Base-by-base conservation (phyloP, 768 basidiomycete species). In the Mycena polygramma region DNA sequence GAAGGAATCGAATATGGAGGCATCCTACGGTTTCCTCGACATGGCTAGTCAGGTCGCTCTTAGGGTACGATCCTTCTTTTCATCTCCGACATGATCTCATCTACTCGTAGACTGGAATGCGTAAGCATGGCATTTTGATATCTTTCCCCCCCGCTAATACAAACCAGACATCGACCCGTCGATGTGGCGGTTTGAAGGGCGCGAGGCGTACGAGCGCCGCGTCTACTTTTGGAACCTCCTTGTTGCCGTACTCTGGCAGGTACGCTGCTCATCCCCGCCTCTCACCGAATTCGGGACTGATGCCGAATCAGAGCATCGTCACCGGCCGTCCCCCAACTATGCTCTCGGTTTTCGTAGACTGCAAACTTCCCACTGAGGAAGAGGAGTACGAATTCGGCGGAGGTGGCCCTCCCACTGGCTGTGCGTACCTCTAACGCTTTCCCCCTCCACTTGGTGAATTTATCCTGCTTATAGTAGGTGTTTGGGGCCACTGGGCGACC, bases 181-280 rank as follows among this genome's bases (percentile, higher is more conserved):
- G 13, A 77, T 83, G 72, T 89, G 88, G 88, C 81, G 83, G 46
- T 81, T 90, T 55, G 63, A 80, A 53, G 86, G 83, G 15, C 85
- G 82, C 60, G 87, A 87, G 53, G 85, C 84, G 9, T 88, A 89
- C 69, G 85, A 87, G 35, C 82, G 88, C 66, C 83, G 88, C 24
- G 79, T 83, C 10, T 88, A 86, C 78, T 89, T 89, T 77, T 89
- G 87, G 87, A 86, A 86, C 74, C 77, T 89, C 37, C 77, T 88
- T 71, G 65, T 82, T 30, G 83, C 78, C 17, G 81, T 84, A n/a
- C 74, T 87, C 51, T 88, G 87, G 86, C 86, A 87, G 83, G 87
- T 85, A 72, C 49, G 79, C 75, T 45, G 19, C 43, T 26, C 37
- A 39, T 60, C 39, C 22, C 15, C 46, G 53, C n/a, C 15, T 35